Base-by-base conservation (phyloP, 2,329 filamentous ascomycete genomes). In the Celoporthe dispersa region DNA sequence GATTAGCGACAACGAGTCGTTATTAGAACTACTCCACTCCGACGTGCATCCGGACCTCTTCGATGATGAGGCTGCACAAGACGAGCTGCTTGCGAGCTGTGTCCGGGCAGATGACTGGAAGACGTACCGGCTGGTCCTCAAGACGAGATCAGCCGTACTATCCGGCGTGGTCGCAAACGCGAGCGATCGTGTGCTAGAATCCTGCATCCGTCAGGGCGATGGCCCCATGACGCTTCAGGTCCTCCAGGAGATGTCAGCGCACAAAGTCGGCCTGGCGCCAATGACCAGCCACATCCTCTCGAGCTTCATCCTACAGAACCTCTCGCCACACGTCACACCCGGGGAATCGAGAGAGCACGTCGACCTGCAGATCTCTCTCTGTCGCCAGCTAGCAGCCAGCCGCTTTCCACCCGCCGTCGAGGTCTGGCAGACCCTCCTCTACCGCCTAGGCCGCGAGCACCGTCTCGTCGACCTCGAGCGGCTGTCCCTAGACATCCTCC, bases 41-140 rank as follows among this genome's bases (percentile, higher is more conserved):
- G 85, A 87, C 70, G 78, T 88, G 31, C 86, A 88, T 70, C 86
- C 86, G 0, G 85, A 87, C 41, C 84, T 88, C 33, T 88, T 87
- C 61, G 84, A 87, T 19, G 81, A 88, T 70, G 63, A 77, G 1
- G 74, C 79, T 12, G 79, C 80, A 61, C 81, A 84, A 67, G 78
- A 79, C 12, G 76, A 76, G 61, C 78, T 87, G 28, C 73, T 83
- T 14, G 74, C 77, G 5, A 74, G 77, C 16, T 77, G 78, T 25
- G 73, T 81, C 28, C 75, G 75, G 14, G 76, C 79, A 16, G 80
- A 79, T 16, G 80, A 86, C 68, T 81, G 80, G 80, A 77, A 76
- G 31, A 81, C 78, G 60, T 80, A 82, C 70, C 80, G 80, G 22
- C 75, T 87, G 0, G 73, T 88, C n/a, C 72, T 84, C 31, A 81